A percentile compares a stretch with the other conserved stretches of the same genome.
These are phyloP conservation scores for Leptographium radiaticola DNA, from an alignment of 2,329 filamentous ascomycete species.

Conservation along the genomic window DNA sequence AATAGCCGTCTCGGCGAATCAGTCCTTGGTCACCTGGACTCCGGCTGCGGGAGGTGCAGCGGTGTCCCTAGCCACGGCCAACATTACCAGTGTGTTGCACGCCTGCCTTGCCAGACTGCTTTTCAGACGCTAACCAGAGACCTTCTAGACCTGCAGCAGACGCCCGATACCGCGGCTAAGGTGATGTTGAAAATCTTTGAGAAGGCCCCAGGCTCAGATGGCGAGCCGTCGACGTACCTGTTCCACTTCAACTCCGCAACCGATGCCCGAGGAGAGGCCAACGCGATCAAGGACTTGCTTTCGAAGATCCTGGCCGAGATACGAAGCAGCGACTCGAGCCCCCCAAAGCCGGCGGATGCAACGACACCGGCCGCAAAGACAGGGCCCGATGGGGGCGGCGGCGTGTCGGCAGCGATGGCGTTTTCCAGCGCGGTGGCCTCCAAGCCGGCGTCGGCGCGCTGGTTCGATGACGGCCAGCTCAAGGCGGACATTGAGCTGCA, in stretches of 20 bases:
- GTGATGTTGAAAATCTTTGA: conserved; percentile 90
- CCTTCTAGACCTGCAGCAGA: conserved; percentile 74
- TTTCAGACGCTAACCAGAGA: not conserved
- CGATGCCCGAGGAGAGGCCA: conserved; percentile 70
- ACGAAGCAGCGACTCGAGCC: conserved; percentile 41
- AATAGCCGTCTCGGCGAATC: conserved; percentile 61
- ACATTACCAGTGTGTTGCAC: conserved; percentile 60
- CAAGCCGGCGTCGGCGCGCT: conserved; percentile 42
- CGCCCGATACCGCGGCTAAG: conserved; percentile 73
- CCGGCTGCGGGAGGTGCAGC: conserved; percentile 47
- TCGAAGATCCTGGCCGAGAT: conserved; percentile 61
- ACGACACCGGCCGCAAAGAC: conserved; percentile 21
- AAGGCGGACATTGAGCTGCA: conserved; percentile 72
- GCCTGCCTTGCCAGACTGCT: not conserved
- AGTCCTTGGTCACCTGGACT: conserved; percentile 68
- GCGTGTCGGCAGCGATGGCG: conserved; percentile 57
- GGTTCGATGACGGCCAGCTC: conserved; percentile 72
- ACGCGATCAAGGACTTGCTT: conserved; percentile 69
- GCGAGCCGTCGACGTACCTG: conserved; percentile 57
- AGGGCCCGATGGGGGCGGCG: conserved; percentile 20
- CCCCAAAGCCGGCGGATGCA: conserved; percentile 29
- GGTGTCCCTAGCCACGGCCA: conserved; percentile 57
- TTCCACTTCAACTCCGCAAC: conserved; percentile 77
- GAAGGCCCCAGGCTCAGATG: conserved; percentile 40
- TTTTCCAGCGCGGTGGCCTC: conserved; percentile 58